A percentile compares a stretch with the other conserved stretches of the same genome.
These are phyloP conservation scores for Apiospora rasikravindrae DNA, from an alignment of 2,329 filamentous ascomycete genomes.

Conservation along the genomic window DNA sequence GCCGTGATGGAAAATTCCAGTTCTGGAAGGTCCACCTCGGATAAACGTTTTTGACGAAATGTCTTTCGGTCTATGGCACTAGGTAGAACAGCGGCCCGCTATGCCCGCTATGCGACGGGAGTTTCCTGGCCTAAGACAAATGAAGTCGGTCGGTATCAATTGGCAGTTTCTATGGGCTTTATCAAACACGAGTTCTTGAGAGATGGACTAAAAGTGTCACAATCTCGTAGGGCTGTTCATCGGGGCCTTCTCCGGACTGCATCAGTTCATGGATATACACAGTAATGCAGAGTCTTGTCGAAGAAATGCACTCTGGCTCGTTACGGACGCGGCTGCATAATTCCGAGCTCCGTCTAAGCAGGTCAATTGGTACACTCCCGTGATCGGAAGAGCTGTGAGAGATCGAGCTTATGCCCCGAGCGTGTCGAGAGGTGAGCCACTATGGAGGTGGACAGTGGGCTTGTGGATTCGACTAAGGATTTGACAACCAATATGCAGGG, in stretches of 20 bases:
- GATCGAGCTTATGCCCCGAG: neutral
- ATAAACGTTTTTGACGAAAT: constrained; percentile 5
- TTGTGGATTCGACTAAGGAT: neutral
- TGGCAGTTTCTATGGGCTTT: neutral
- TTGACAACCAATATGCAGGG: constrained; percentile 16
- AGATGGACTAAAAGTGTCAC: neutral
- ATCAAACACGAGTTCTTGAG: neutral
- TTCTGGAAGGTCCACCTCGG: constrained; percentile 9
- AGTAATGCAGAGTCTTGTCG: neutral
- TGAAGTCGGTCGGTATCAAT: neutral
- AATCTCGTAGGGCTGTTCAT: neutral
- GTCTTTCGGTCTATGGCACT: too few relatives aligned
- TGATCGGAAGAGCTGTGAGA: constrained; percentile 11
- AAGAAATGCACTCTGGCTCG: neutral
- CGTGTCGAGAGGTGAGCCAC: neutral
- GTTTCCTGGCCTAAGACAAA: neutral
- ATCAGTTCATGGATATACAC: neutral
- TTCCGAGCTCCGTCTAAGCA: neutral
- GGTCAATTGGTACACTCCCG: neutral
- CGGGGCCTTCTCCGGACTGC: neutral
- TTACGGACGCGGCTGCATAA: neutral
- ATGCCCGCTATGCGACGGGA: neutral
- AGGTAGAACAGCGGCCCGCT: neutral
- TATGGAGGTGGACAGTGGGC: neutral
- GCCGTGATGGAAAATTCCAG: constrained; percentile 12